phyloP scores from a whole-genome alignment of 495 filamentous ascomycete genomes.

The Corynascus novoguineensis region DNA sequence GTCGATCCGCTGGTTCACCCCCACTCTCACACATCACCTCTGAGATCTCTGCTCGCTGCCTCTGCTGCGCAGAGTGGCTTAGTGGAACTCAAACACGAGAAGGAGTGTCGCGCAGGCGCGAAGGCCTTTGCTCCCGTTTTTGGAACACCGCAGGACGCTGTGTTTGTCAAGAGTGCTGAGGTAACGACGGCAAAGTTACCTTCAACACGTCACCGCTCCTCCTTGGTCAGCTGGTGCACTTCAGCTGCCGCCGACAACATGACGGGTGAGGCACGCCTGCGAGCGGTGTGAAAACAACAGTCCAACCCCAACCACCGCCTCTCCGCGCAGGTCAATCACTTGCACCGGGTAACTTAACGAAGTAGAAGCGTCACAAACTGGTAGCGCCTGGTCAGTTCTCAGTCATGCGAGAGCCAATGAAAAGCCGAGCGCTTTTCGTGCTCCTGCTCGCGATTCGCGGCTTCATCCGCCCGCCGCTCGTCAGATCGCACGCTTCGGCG shows the following conservation, averaged over 20 bases:
- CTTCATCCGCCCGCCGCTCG: background rate
- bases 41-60: no score
- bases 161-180: background rate
- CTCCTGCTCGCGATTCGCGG: no score
- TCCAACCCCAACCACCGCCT: no score
- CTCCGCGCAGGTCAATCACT: no score
- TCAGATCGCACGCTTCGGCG: background rate
- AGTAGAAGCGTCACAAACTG: no score
- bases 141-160: background rate
- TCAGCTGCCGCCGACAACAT: background rate
- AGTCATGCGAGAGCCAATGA: no score
- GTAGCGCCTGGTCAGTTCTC: no score
- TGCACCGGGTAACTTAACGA: no score
- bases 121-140: background rate
- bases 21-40: no score
- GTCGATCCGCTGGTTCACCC: no score
- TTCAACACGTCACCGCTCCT: background rate
- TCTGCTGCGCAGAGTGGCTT: background rate
- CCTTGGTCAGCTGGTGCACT: background rate
- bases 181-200: background rate
- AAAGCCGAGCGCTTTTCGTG: no score
- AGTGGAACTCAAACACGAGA: background rate
- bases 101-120: background rate
- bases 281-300: no score
- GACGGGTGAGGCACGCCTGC: background rate